Evolutionary conservation across 1,284 basidiomycete species (phyloP), one percentile per base, ranked within the genome.

Genomic region (Puccinia novopanici): DNA sequence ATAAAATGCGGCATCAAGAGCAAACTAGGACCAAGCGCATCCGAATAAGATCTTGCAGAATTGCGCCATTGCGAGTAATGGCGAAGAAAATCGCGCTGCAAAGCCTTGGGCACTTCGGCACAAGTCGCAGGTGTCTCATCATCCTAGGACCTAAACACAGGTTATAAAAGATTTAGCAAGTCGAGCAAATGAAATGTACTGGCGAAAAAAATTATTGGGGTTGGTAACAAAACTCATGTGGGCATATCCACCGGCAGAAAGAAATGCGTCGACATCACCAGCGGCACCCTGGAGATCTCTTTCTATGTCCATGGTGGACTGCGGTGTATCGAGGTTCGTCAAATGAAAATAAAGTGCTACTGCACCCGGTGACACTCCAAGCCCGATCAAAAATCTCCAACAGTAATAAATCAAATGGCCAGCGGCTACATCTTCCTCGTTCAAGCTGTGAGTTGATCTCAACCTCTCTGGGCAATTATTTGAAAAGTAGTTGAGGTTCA

Each of bases 291-390:
- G 88, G 82, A 93, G 89, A 86, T 94, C 92, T 81, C 92, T 90
- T 87, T 94, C 92, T 83, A 94, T 90, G 87, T 94, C 93, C 90
- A 94, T 92, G 81, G 92, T 94, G 89, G 92, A 95, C 83, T 93
- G 92, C 52, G 92, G 84, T 19, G 88, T 88, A 84, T 88, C 88
- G 81, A 87, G 86, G 82, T 87, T 87, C 52, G 87, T 86, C 67
- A 86, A 84, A 75, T 86, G 87, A 87, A 88, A 88, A 86, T 88
- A 89, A 72, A 88, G 85, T n/a, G n/a, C n/a, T n/a, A n/a, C n/a
- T n/a, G n/a, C n/a, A n/a, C n/a, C n/a, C n/a, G n/a, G n/a, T n/a
- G n/a, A 86, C 82, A 84, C 85, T 45, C 87, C 87, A 68, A 88
- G 80, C 82, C 88, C 88, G 82, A 88, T 87, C 81, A 88, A 82